Base-by-base conservation (phyloP, 768 basidiomycete genomes). In the Phanerochaete carnosa region DNA sequence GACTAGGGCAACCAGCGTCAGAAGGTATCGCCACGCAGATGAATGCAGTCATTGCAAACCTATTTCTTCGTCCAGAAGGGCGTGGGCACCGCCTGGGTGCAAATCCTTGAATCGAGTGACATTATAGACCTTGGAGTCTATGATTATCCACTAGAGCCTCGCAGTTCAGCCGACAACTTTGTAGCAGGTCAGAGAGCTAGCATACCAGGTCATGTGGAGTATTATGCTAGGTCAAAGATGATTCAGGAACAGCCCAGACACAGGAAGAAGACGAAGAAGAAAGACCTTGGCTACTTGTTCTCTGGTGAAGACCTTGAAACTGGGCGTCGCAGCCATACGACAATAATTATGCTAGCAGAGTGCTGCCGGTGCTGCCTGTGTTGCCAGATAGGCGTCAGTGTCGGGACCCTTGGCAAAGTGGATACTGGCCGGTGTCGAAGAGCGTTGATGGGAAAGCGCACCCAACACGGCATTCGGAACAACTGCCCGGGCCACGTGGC, bases 71-170 rank as follows among this genome's bases (percentile, higher is more conserved):
- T 90, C 87, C 22, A 84, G 70, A 11, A 95, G 76, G 39, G 91
- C 90, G 2, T 83, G 79, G 0, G 79, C 70, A 15, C 92, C 92
- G 37, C 92, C 93, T 1, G 90, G 93, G 69, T 95, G 93, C 65
- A 92, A 76, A 45, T 77, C 78, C 37, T 80, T 81, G 71, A 95
- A 94, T 63, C 84, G 85, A 55, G 86, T 84, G 26, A 95, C 74
- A 69, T 93, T 86, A 68, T 84, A 91, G 33, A 92, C 89, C 70
- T 87, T 88, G 58, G 85, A 81, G 69, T 93, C 91, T 62, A 92
- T 80, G 60, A 89, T 81, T 58, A 92, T 74, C 89, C 90, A 92
- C 85, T 89, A 54, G 29, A 55, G n/a, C 1, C n/a, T 9, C 19
- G 32, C 15, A 16, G 23, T 30, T 16, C 30, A 26, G 6, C 9